Conservation (phyloP, 371 early-diverging fungal genomes). For the Mucor indicus region DNA sequence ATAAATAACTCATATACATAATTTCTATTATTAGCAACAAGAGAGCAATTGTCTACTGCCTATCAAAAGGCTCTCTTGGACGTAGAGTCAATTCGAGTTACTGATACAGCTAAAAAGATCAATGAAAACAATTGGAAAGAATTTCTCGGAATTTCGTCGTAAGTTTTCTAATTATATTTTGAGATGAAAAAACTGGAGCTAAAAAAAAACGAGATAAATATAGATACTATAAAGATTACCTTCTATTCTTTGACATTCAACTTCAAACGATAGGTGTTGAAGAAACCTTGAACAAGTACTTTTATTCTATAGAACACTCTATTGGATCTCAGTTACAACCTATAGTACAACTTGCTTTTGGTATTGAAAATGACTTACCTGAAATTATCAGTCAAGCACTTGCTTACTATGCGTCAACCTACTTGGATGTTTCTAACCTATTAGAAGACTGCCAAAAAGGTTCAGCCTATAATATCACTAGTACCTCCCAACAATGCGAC, state of each 20-base stretch:
- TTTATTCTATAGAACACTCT: constrained; percentile 22
- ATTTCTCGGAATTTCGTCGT: constrained; percentile 28
- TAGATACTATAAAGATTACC: constrained; percentile 26
- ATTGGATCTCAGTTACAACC: constrained; percentile 40
- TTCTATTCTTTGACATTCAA: constrained; percentile 32
- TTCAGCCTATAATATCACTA: not conserved
- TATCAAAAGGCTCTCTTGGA: constrained; percentile 7
- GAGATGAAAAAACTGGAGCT: no score
- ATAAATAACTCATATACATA: not conserved
- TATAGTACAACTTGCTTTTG: constrained; percentile 36
- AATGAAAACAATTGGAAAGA: constrained; percentile 29
- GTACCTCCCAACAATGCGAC: not conserved
- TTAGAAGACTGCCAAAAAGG: constrained; percentile 1
- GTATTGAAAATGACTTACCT: constrained; percentile 33
- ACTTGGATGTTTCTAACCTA: constrained; percentile 14
- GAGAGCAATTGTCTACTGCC: constrained; percentile 12
- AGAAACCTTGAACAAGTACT: constrained; percentile 18
- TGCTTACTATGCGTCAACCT: constrained; percentile 33
- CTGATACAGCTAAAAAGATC: constrained; percentile 6
- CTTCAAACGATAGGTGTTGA: constrained; percentile 22
- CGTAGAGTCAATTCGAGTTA: constrained; percentile 5
- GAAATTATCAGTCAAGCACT: constrained; percentile 30
- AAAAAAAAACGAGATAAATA: no score
- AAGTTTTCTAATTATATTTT: no score
- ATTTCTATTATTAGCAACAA: constrained; percentile 10